Evolutionary conservation across 768 basidiomycete genomes (phyloP).

Genomic region (Coprinellus micaceus): DNA sequence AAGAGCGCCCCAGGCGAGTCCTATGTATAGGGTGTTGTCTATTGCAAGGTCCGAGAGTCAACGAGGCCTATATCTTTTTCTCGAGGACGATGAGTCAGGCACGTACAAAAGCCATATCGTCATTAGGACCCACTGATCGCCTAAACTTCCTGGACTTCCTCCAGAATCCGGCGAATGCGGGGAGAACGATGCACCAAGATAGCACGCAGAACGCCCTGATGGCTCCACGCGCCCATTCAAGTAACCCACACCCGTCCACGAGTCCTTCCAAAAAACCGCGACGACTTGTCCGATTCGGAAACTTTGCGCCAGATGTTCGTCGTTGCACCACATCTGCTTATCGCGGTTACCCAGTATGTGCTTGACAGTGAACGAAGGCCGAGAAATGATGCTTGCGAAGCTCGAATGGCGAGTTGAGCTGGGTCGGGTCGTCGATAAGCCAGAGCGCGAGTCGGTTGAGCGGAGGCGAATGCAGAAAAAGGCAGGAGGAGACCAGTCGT

Average conservation of each 20-base stretch:
- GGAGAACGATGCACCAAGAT: background rate
- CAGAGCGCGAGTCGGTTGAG: background rate
- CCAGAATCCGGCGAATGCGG: conserved; percentile 1
- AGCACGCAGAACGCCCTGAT: background rate
- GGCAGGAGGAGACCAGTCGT: conserved; percentile 1
- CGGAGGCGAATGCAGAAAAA: conserved; percentile 1
- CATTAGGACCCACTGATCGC: too few species aligned
- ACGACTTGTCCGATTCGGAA: conserved; percentile 5
- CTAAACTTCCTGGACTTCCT: too few species aligned
- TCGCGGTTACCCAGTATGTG: background rate
- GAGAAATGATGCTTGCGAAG: conserved; percentile 2
- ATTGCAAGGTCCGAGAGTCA: too few species aligned
- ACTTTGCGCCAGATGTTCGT: background rate
- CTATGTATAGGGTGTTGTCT: too few species aligned
- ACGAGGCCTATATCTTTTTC: too few species aligned
- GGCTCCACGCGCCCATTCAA: conserved; percentile 1
- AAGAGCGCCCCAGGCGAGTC: too few species aligned
- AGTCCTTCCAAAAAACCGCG: conserved; percentile 6
- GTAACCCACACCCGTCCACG: conserved; percentile 6
- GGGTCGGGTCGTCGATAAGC: conserved; percentile 5
- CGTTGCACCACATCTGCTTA: conserved; percentile 1
- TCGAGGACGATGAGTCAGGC: too few species aligned
- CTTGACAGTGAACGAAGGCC: background rate
- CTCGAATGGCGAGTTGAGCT: background rate
- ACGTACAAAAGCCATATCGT: too few species aligned